Conservation (phyloP, 2,329 filamentous ascomycete genomes). For the Aspergillus tamarii region DNA sequence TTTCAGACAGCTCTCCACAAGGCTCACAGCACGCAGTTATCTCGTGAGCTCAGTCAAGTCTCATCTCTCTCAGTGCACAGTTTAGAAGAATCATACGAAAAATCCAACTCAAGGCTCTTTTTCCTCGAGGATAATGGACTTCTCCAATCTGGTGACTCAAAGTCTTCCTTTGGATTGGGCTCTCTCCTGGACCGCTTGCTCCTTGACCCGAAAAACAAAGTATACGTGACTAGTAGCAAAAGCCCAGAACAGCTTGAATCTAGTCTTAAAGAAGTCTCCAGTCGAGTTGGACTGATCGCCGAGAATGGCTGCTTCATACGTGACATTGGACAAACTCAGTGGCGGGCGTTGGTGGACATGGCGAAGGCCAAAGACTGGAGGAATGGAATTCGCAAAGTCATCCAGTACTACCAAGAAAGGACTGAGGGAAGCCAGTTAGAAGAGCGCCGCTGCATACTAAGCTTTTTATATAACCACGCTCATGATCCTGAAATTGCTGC, state of each 20-base stretch:
- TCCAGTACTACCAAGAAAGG: constrained; percentile 85
- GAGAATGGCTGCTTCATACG: constrained; percentile 92
- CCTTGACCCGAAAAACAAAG: constrained; percentile 74
- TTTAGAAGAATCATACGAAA: constrained; percentile 67
- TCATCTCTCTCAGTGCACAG: constrained; percentile 72
- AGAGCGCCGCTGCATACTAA: constrained; percentile 80
- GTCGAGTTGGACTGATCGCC: constrained; percentile 78
- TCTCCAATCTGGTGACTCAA: constrained; percentile 70
- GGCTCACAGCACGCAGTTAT: constrained; percentile 77
- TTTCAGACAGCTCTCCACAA: constrained; percentile 70
- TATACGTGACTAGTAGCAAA: constrained; percentile 89
- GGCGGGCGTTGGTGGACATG: constrained; percentile 75
- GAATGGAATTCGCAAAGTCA: constrained; percentile 75
- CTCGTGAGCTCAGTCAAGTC: constrained; percentile 77
- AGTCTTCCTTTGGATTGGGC: constrained; percentile 74
- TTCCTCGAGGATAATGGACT: constrained; percentile 89
- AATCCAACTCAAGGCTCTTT: constrained; percentile 71
- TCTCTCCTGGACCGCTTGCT: constrained; percentile 78
- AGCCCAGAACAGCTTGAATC: constrained; percentile 81
- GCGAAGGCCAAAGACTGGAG: constrained; percentile 76
- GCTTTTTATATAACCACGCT: constrained; percentile 83
- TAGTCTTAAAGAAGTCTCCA: constrained; percentile 71
- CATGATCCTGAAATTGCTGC: constrained; percentile 74
- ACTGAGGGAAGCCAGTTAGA: constrained; percentile 85
- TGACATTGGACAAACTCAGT: constrained; percentile 65